phyloP scores from a whole-genome alignment of 1,284 basidiomycete genomes.

The Sporisorium exsertum region DNA sequence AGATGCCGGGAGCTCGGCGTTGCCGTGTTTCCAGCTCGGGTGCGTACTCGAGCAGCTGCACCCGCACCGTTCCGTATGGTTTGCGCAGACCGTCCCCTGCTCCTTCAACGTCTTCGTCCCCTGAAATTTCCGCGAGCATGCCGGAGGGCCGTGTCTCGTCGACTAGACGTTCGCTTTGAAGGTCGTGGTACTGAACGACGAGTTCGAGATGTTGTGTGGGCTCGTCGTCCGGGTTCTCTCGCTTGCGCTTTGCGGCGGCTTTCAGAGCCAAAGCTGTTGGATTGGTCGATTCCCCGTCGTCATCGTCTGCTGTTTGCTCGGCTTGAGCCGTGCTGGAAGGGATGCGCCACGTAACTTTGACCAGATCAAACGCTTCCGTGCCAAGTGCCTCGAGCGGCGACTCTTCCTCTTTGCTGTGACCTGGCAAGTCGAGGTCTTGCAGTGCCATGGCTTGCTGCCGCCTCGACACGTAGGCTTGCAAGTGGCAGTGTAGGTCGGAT shows the following conservation, averaged over 20 bases:
- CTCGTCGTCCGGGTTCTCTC: conserved; percentile 26
- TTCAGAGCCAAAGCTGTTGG: conserved; percentile 19
- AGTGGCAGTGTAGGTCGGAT: conserved; percentile 43
- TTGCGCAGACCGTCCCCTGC: conserved; percentile 22
- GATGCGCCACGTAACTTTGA: conserved; percentile 50
- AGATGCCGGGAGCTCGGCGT: conserved; percentile 32
- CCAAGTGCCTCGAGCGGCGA: conserved; percentile 30
- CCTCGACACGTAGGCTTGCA: conserved; percentile 54
- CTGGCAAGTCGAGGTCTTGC: conserved; percentile 27
- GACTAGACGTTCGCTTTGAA: conserved; percentile 43
- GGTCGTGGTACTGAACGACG: conserved; percentile 38
- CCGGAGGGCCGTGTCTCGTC: conserved; percentile 35
- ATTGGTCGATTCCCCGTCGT: conserved; percentile 12
- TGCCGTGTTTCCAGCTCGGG: conserved; percentile 37
- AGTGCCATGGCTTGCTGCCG: conserved; percentile 46
- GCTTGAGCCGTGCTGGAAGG: conserved; percentile 14
- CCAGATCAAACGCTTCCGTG: conserved; percentile 46
- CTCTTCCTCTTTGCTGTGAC: not conserved
- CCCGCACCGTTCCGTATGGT: conserved; percentile 31
- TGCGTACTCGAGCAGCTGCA: conserved; percentile 39
- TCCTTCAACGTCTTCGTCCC: conserved; percentile 4
- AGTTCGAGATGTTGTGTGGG: conserved; percentile 33
- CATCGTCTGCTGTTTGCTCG: not conserved
- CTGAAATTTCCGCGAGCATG: conserved; percentile 4
- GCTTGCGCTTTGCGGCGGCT: conserved; percentile 25